A percentile compares a stretch with the other conserved stretches of the same genome.
These are phyloP conservation scores for Clonostachys sp. DNA, from an alignment of 2,329 filamentous ascomycete species.

Conservation along the genomic window DNA sequence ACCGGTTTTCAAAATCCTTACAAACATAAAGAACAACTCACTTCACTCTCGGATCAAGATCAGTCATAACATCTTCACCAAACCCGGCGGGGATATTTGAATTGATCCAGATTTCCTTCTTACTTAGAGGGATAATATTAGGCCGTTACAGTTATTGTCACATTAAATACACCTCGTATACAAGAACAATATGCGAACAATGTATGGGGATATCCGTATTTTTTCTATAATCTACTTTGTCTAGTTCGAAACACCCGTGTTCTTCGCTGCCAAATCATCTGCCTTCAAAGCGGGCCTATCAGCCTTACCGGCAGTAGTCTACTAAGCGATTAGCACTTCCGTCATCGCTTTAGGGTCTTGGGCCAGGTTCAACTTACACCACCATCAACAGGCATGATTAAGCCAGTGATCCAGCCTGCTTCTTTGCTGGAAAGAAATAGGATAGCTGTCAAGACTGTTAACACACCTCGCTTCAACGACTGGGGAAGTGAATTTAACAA, in stretches of 20 bases:
- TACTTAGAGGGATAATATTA: too few species aligned
- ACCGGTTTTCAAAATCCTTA: too few species aligned
- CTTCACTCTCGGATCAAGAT: too few species aligned
- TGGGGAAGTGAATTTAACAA: neutral
- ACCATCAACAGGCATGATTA: constrained; percentile 18
- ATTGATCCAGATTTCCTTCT: too few species aligned
- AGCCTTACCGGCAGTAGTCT: neutral
- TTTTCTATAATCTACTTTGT: too few species aligned
- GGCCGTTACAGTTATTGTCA: too few species aligned
- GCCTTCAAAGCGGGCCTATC: neutral
- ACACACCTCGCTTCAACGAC: neutral
- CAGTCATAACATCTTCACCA: too few species aligned
- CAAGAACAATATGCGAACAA: too few species aligned
- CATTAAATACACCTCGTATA: too few species aligned
- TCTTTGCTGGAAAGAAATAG: constrained; percentile 17
- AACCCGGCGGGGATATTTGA: too few species aligned
- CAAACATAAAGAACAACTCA: too few species aligned
- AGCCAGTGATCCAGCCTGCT: constrained; percentile 17
- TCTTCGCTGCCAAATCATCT: neutral
- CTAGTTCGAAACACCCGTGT: neutral
- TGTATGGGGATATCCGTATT: too few species aligned
- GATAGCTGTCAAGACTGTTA: constrained; percentile 6
- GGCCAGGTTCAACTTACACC: constrained; percentile 9
- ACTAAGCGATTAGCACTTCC: neutral
- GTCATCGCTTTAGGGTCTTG: neutral